phyloP scores from a whole-genome alignment of 2,329 filamentous ascomycete genomes.

The Fusarium sp. region DNA sequence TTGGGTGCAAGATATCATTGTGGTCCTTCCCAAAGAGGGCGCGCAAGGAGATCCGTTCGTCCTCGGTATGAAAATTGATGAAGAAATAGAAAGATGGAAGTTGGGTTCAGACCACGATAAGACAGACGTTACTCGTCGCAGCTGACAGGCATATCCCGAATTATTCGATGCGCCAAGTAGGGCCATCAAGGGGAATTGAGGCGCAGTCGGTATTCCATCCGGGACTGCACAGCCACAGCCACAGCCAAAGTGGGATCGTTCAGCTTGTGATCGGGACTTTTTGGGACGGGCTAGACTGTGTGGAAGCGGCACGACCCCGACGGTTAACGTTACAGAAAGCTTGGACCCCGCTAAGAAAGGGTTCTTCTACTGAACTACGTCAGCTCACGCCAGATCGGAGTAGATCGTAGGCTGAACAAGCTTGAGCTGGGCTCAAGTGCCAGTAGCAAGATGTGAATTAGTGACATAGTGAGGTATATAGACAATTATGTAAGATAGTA shows the following conservation, averaged over 20 bases:
- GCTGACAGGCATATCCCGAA: slow-evolving; percentile 37
- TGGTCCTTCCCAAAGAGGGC: slow-evolving; percentile 17
- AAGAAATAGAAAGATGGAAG: slow-evolving; percentile 22
- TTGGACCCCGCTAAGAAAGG: slow-evolving; percentile 38
- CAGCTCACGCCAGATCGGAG: slow-evolving; percentile 28
- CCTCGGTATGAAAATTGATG: neutral
- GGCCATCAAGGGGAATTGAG: slow-evolving; percentile 31
- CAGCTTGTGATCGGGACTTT: too few relatives aligned
- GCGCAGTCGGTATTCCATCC: slow-evolving; percentile 37
- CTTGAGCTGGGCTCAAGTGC: slow-evolving; percentile 24
- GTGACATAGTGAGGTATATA: neutral
- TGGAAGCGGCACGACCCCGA: neutral
- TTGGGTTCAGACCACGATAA: slow-evolving; percentile 25
- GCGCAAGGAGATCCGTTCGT: slow-evolving; percentile 1
- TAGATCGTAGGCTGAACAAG: slow-evolving; percentile 19
- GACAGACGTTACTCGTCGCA: slow-evolving; percentile 15
- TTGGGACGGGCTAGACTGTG: too few relatives aligned
- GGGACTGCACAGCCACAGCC: slow-evolving; percentile 46
- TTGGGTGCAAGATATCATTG: slow-evolving; percentile 32
- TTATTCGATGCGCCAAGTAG: slow-evolving; percentile 31
- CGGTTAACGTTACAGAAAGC: slow-evolving; percentile 23
- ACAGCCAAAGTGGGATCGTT: slow-evolving; percentile 18
- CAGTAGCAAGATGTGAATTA: slow-evolving; percentile 34
- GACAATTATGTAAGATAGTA: neutral
- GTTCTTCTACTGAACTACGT: slow-evolving; percentile 22